Evolutionary conservation across 148 eudicot species (phyloP), one percentile per base, ranked within the genome.

Genomic region (Rhododendron ferrugineum): DNA sequence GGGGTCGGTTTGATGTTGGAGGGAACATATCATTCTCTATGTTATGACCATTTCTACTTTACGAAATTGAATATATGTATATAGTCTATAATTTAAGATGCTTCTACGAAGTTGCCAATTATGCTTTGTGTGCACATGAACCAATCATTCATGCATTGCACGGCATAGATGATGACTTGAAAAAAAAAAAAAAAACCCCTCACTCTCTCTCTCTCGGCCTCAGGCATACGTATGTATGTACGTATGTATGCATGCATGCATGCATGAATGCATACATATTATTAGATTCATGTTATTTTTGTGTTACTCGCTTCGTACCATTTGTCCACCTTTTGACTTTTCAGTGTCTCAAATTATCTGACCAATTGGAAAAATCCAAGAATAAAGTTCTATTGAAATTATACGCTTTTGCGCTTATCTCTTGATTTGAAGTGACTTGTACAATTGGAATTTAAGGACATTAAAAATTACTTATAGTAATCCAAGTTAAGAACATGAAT

Each of bases 1-100:
- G 50, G 30, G 30, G 36, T 90, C 86, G 85, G 90, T 86, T 82
- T 74, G 83, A 46, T 90, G 91, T 87, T 88, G 90, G 86, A 85
- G 88, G 91, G 87, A 78, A 87, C 91, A 89, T 49, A 78, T 26
- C 11, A 13, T 26, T 78, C n/a, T 76, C 78, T 77, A 72, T 88
- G 85, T 56, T 62, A 52, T 78, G 80, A 52, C 34, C 70, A 50
- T 68, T 30, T 62, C 36, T 40, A 72, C 76, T 68, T 23, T n/a
- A 78, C 68, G 49, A 49, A 40, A 70, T 50, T 26, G 62, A 44
- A 26, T 40, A 7, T 40, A 40, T 40, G n/a, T n/a, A 37, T 44
- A 18, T 85, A 42, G 26, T 60, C 68, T 74, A 58, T 54, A 62
- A 37, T 11, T 11, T 32, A 16, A n/a, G 89, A 85, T 66, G 60